phyloP scores from a whole-genome alignment of 2,329 filamentous ascomycete species.

The Clarireedia paspali region DNA sequence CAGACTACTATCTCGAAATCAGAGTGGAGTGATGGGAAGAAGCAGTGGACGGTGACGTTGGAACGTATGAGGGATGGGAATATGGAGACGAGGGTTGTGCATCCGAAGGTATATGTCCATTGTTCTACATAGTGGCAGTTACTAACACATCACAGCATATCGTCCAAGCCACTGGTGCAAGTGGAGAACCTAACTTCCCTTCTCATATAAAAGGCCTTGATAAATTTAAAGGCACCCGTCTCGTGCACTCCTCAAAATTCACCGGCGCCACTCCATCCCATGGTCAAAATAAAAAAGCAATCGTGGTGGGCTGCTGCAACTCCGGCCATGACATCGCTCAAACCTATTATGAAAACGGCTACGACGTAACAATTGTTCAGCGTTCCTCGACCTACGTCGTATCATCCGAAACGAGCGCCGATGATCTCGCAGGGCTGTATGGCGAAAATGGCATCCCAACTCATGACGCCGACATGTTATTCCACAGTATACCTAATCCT shows the following conservation, averaged over 20 bases:
- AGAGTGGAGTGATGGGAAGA: conserved; percentile 36
- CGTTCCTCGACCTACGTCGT: conserved; percentile 58
- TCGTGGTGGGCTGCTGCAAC: conserved; percentile 63
- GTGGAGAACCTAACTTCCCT: conserved; percentile 52
- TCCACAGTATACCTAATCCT: conserved; percentile 49
- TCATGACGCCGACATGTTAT: conserved; percentile 58
- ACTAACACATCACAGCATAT: conserved; percentile 21
- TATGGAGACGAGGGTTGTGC: conserved; percentile 9
- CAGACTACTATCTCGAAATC: conserved; percentile 40
- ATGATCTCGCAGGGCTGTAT: conserved; percentile 35
- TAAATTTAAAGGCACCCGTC: conserved; percentile 45
- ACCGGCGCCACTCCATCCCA: conserved; percentile 39
- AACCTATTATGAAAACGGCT: conserved; percentile 58
- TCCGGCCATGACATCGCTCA: conserved; percentile 63
- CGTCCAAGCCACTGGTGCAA: conserved; percentile 21
- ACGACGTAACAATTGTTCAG: conserved; percentile 62
- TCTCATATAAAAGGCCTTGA: conserved; percentile 38
- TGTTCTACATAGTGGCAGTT: neutral
- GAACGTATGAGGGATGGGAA: conserved; percentile 29
- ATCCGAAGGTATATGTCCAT: conserved; percentile 11
- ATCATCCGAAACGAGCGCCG: conserved; percentile 39
- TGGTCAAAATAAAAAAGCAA: conserved; percentile 47
- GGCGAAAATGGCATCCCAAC: conserved; percentile 43
- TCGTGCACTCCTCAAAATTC: conserved; percentile 58
- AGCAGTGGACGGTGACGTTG: conserved; percentile 48